These are phyloP conservation scores for Suillus clintonianus DNA, from an alignment of 768 basidiomycete species.

Conservation along the genomic window DNA sequence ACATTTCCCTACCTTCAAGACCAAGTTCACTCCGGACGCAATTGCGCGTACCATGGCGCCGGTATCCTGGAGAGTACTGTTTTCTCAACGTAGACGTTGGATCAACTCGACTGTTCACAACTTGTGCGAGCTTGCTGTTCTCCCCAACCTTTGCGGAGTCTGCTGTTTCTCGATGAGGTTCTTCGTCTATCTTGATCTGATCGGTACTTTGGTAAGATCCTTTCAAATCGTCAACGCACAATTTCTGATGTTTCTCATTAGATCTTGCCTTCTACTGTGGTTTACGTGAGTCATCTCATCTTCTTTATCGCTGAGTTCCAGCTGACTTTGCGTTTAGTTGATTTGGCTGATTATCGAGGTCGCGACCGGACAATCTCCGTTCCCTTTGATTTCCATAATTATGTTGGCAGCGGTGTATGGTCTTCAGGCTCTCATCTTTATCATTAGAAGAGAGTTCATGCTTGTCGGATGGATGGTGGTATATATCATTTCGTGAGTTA, in stretches of 20 bases:
- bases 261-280: slow-evolving; percentile 62
- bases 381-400: slow-evolving; percentile 63
- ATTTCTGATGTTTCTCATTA: slow-evolving; percentile 21
- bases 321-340: slow-evolving; percentile 37
- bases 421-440: slow-evolving; percentile 70
- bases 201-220: slow-evolving; percentile 55
- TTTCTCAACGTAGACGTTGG: slow-evolving; percentile 72
- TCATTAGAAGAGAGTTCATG: slow-evolving; percentile 77
- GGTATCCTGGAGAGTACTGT: slow-evolving; percentile 58
- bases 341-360: slow-evolving; percentile 65
- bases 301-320: slow-evolving; percentile 8
- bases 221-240: not conserved
- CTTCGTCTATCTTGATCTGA: slow-evolving; percentile 67
- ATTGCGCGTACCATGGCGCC: slow-evolving; percentile 65
- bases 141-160: slow-evolving; percentile 66
- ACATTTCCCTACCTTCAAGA: slow-evolving; percentile 69
- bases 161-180: slow-evolving; percentile 78
- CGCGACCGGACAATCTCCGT: slow-evolving; percentile 47
- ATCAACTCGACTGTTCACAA: slow-evolving; percentile 77
- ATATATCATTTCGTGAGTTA: slow-evolving; percentile 62
- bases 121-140: slow-evolving; percentile 60
- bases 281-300: slow-evolving; percentile 47
- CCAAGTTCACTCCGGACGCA: slow-evolving; percentile 69
- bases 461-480: slow-evolving; percentile 74
- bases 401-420: slow-evolving; percentile 74